phyloP scores from a whole-genome alignment of 345 rosid species.

The Linum tenue region DNA sequence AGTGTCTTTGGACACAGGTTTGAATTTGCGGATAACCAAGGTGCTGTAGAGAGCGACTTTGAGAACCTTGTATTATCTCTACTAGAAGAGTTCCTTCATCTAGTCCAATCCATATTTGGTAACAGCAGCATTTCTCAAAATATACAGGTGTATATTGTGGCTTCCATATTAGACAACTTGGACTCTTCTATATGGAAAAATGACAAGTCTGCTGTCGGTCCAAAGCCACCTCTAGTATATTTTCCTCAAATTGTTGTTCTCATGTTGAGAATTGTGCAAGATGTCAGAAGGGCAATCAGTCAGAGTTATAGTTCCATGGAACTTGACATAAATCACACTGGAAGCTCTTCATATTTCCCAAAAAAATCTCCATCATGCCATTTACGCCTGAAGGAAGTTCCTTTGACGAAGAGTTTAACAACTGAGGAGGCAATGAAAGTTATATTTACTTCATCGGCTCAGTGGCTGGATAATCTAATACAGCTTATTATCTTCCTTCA shows the following conservation, averaged over 20 bases:
- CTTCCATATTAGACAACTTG: constrained; percentile 59
- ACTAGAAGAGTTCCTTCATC: constrained; percentile 77
- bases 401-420: constrained; percentile 50
- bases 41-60: constrained; percentile 55
- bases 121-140: constrained; percentile 47
- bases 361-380: constrained; percentile 38
- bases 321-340: constrained; percentile 28
- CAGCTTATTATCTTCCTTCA: constrained; percentile 60
- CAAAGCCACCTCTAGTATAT: constrained; percentile 60
- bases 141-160: constrained; percentile 58
- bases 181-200: constrained; percentile 69
- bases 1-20: constrained; percentile 43
- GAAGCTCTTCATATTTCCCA: constrained; percentile 21
- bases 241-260: constrained; percentile 64
- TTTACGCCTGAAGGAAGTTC: constrained; percentile 47
- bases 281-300: constrained; percentile 49
- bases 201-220: constrained; percentile 36
- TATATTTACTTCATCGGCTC: constrained; percentile 61
- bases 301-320: constrained; percentile 44
- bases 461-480: constrained; percentile 75
- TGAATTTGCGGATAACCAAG: constrained; percentile 50
- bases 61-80: constrained; percentile 59
- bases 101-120: constrained; percentile 61
- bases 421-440: constrained; percentile 52
- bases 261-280: constrained; percentile 57